These are phyloP conservation scores for Penicillium arizonense DNA, from an alignment of 495 filamentous ascomycete genomes.

Conservation along the genomic window DNA sequence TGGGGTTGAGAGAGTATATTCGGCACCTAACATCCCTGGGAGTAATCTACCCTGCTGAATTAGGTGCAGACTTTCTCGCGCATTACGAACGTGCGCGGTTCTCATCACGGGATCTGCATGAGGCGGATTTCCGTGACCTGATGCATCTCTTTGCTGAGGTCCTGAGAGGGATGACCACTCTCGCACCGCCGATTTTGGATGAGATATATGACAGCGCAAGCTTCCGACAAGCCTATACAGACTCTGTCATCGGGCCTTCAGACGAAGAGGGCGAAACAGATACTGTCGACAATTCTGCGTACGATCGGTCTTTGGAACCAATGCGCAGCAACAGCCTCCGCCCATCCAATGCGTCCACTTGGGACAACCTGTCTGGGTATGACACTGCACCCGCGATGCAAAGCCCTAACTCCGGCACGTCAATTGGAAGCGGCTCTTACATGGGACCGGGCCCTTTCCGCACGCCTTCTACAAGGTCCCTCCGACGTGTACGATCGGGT, in stretches of 20 bases:
- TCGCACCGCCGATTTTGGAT: slow-evolving; percentile 51
- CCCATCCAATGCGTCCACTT: slow-evolving; percentile 30
- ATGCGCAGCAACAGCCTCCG: slow-evolving; percentile 32
- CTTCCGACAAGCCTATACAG: slow-evolving; percentile 27
- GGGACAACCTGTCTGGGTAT: slow-evolving; percentile 31
- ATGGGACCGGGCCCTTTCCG: slow-evolving; percentile 9
- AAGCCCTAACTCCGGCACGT: slow-evolving; percentile 16
- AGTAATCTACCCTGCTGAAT: slow-evolving; percentile 57
- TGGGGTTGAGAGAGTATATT: slow-evolving; percentile 83
- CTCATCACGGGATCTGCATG: slow-evolving; percentile 56
- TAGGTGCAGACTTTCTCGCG: slow-evolving; percentile 62
- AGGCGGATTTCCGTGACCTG: slow-evolving; percentile 70
- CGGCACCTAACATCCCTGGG: slow-evolving; percentile 63
- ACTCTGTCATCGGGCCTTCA: slow-evolving; percentile 43
- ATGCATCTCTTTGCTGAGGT: slow-evolving; percentile 89
- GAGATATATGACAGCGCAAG: slow-evolving; percentile 34
- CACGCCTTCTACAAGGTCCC: slow-evolving; percentile 38
- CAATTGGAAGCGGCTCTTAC: slow-evolving; percentile 9
- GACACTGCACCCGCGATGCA: slow-evolving; percentile 30
- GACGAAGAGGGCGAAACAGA: slow-evolving; percentile 50
- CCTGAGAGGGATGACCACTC: slow-evolving; percentile 67
- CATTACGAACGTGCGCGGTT: slow-evolving; percentile 86
- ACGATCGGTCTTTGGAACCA: slow-evolving; percentile 16
- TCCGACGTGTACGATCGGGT: slow-evolving; percentile 35
- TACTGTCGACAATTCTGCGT: slow-evolving; percentile 28